Base-by-base conservation (phyloP, 192 early-diverging fungal species). In the Backusella sp. region DNA sequence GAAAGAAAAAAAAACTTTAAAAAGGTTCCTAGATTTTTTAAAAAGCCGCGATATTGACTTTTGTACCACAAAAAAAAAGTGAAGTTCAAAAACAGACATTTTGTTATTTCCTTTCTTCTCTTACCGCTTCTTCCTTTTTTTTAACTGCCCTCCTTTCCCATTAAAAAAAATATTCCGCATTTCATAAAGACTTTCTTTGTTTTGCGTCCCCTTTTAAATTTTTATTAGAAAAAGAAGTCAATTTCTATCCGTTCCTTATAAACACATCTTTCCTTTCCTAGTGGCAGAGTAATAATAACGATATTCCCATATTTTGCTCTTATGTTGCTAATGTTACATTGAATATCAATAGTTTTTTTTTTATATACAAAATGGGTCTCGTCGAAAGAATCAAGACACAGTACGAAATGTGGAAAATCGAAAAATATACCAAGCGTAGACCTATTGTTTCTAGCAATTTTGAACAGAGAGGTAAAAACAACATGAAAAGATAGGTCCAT, bases 381-480 rank as follows among this genome's bases (percentile, higher is more conserved):
- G 66, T 77, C 9, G 76, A 77, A 34, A 77, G 44, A 73, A 28
- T 77, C 14, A 77, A 77, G 49, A 52, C 76, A 7, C 68, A 72
- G 34, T 62, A 72, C 15, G 76, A 77, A 68, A 72, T 77, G 30
- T 77, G 76, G 76, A 77, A 42, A 66, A 77, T 77, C 23, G 76
- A 77, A 28, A 77, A 77, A 66, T 77, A 77, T 28, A 77, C 76
- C 1, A 77, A 77, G 36, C 70, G 76, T n/a, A 65, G 76, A 77
- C 70, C 70, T 32, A 44, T 77, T n/a, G 46, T 39, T 17, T 66
- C 76, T 15, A 70, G 70, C 46, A 71, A 77, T 66, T 77, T 77
- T 49, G 76, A 77, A 46, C 76, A 72, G 21, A 77, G 72, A 77
- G 76, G 76, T 77, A 66, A 67, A 3, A 17, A 5, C 3, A 53